Conservation (phyloP, 2,329 filamentous ascomycete genomes). For the Cryoendolithus antarcticus region DNA sequence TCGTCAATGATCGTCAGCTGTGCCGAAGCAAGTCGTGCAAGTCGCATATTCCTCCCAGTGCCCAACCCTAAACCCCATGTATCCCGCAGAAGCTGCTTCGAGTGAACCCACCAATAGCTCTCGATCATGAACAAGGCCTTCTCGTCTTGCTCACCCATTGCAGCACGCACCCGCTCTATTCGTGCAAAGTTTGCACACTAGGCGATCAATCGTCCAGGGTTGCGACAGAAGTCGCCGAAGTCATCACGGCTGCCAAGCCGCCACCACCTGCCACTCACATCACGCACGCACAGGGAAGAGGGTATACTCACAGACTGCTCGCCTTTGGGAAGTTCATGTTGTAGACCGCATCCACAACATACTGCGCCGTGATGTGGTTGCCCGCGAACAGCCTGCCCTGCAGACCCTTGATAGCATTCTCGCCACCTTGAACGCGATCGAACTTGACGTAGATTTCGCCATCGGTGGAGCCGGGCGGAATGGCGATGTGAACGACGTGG, state of each 20-base stretch:
- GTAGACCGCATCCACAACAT: slow-evolving; percentile 97
- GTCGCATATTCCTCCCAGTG: no score
- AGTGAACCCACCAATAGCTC: no score
- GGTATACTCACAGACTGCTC: slow-evolving; percentile 9
- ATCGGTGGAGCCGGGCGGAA: slow-evolving; percentile 77
- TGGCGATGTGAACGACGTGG: slow-evolving; percentile 80
- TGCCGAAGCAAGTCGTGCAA: no score
- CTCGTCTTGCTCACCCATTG: no score
- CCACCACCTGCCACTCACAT: not conserved
- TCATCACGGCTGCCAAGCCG: not conserved
- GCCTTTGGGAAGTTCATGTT: slow-evolving; percentile 33
- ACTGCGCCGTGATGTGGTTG: slow-evolving; percentile 82
- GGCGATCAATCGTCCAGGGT: not conserved
- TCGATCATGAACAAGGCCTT: no score
- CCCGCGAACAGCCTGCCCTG: slow-evolving; percentile 95
- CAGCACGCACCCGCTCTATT: no score
- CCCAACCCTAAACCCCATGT: no score
- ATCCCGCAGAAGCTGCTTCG: no score
- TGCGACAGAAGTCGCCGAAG: not conserved
- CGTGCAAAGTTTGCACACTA: no score
- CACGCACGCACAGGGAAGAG: not conserved
- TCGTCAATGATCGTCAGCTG: no score
- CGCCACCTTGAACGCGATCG: slow-evolving; percentile 83
- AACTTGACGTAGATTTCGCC: slow-evolving; percentile 99
- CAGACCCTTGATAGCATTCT: slow-evolving; percentile 94